These are phyloP conservation scores for Starmerella stellata DNA, from an alignment of 805 yeast species.

Conservation along the genomic window DNA sequence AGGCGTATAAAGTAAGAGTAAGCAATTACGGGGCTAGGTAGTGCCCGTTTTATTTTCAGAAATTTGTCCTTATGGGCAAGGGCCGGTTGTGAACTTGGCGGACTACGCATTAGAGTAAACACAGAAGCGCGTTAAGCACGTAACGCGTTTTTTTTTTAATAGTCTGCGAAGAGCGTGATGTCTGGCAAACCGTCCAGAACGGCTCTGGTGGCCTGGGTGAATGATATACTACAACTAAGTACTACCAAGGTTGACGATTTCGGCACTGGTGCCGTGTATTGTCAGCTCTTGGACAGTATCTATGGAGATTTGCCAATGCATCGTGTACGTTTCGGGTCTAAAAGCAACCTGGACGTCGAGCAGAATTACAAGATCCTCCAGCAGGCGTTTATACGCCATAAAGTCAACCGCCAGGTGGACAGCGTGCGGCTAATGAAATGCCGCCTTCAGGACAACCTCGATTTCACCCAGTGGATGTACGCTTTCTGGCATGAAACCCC, in stretches of 20 bases:
- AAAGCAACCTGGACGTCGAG: slow-evolving; percentile 56
- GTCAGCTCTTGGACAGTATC: slow-evolving; percentile 77
- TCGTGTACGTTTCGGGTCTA: slow-evolving; percentile 54
- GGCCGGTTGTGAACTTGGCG: no score
- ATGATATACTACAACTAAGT: slow-evolving; percentile 43
- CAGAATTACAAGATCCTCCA: slow-evolving; percentile 77
- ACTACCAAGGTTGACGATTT: slow-evolving; percentile 75
- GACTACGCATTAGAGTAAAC: no score
- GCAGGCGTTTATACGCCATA: slow-evolving; percentile 52
- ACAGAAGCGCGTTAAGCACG: no score
- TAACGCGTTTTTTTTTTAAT: no score
- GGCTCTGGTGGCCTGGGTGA: slow-evolving; percentile 73
- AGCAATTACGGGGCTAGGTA: no score
- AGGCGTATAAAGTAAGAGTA: no score
- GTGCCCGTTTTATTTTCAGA: no score
- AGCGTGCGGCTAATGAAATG: slow-evolving; percentile 73
- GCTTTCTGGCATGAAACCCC: slow-evolving; percentile 62
- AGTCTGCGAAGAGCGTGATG: slow-evolving; percentile 18
- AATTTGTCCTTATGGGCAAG: no score
- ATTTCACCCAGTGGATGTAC: slow-evolving; percentile 83
- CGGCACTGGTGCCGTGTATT: slow-evolving; percentile 89
- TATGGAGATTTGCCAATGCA: slow-evolving; percentile 66
- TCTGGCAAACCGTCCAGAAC: slow-evolving; percentile 54
- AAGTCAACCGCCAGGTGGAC: slow-evolving; percentile 54
- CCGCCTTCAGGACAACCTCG: slow-evolving; percentile 82